Evolutionary conservation across 2,329 filamentous ascomycete genomes (phyloP).

Genomic region (Aureobasidium musti): DNA sequence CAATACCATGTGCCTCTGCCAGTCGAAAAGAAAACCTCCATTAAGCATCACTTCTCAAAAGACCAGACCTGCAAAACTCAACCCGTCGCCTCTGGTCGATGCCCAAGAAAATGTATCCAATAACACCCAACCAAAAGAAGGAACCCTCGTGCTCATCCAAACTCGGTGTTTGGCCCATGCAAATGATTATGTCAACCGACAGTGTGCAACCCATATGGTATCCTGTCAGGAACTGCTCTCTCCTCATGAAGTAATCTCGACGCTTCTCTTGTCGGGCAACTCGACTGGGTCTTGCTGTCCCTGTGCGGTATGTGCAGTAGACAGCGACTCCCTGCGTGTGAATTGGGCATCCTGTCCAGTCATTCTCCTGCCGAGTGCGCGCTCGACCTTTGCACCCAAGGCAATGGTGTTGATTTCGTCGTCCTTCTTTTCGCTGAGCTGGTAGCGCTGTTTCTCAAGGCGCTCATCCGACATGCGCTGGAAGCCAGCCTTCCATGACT

Average conservation of each 20-base stretch:
- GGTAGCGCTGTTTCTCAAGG: conserved; percentile 77
- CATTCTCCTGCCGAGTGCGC: conserved; percentile 84
- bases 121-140: conserved; percentile 2
- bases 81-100: background rate
- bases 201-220: background rate
- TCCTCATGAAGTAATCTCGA: conserved; percentile 21
- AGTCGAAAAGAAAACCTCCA: background rate
- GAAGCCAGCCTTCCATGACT: conserved; percentile 76
- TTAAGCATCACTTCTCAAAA: background rate
- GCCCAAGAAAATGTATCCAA: conserved; percentile 2
- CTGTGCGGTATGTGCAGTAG: conserved; percentile 39
- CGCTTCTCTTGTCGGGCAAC: conserved; percentile 27
- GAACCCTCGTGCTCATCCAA: conserved; percentile 5
- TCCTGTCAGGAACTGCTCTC: background rate
- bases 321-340: conserved; percentile 52
- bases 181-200: background rate
- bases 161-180: background rate
- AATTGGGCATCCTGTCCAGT: conserved; percentile 85
- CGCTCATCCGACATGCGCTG: conserved; percentile 89
- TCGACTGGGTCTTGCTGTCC: conserved; percentile 26
- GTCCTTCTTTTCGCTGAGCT: conserved; percentile 74
- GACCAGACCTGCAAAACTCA: background rate
- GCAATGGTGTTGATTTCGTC: conserved; percentile 83
- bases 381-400: conserved; percentile 85
- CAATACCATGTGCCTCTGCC: conserved; percentile 3